Percentiles rank a stretch among this genome's conserved stretches.
Evolutionary conservation across 345 rosid species (phyloP).

Genomic region (Erysimum cheiranthoides): DNA sequence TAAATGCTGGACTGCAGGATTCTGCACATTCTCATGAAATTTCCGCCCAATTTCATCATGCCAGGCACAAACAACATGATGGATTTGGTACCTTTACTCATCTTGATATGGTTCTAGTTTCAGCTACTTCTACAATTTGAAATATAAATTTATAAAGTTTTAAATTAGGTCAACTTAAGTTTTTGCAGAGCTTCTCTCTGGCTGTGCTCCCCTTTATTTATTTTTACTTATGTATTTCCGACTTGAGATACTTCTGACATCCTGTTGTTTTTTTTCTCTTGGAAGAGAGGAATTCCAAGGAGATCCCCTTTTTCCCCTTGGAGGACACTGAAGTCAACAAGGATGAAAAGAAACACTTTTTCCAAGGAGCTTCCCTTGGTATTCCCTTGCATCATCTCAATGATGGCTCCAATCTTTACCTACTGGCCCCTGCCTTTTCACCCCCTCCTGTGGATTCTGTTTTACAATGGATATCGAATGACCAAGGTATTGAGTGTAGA

Average conservation of each 20-base stretch:
- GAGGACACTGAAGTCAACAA: slow-evolving; percentile 40
- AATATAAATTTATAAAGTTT: slow-evolving; percentile 1
- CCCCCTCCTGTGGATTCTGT: slow-evolving; percentile 77
- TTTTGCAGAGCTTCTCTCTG: slow-evolving; percentile 21
- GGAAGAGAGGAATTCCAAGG: slow-evolving; percentile 52
- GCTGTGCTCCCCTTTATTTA: slow-evolving; percentile 3
- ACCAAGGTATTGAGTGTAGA: slow-evolving; percentile 56
- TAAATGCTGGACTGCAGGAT: slow-evolving; percentile 48
- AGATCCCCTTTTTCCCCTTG: slow-evolving; percentile 54
- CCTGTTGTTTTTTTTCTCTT: slow-evolving; percentile 33
- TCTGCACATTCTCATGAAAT: slow-evolving; percentile 43
- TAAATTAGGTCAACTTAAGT: slow-evolving; percentile 18
- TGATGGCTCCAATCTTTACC: slow-evolving; percentile 77
- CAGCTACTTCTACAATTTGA: slow-evolving; percentile 17
- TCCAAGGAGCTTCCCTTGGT: slow-evolving; percentile 54
- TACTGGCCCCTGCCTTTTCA: slow-evolving; percentile 66
- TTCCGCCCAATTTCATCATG: slow-evolving; percentile 32
- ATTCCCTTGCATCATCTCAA: slow-evolving; percentile 72
- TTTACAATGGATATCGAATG: slow-evolving; percentile 56
- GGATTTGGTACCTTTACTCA: slow-evolving; percentile 55
- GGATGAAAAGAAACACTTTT: slow-evolving; percentile 40
- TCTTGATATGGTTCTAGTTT: slow-evolving; percentile 28
- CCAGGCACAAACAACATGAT: slow-evolving; percentile 41
- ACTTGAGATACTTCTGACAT: slow-evolving; percentile 46
- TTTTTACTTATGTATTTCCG: slow-evolving; percentile 2